Percentiles rank a stretch among this genome's conserved stretches.
phyloP scores from a whole-genome alignment of 352 stramenopile genomes.

The Globisporangium camurandrum region DNA sequence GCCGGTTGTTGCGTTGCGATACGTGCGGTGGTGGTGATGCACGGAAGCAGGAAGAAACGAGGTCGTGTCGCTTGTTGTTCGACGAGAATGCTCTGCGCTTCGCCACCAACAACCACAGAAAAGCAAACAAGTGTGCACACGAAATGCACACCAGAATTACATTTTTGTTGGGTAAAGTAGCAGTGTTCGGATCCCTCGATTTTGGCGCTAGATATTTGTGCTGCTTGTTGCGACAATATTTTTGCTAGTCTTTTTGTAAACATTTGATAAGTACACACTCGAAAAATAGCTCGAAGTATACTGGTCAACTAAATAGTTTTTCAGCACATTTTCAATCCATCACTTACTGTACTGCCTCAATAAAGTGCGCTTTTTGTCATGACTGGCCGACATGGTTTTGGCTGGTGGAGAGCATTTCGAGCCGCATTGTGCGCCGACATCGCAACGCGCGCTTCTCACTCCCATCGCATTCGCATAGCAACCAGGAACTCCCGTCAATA shows the following conservation, averaged over 20 bases:
- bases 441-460: conserved; percentile 24
- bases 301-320: no score
- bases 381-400: neutral
- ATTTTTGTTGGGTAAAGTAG: neutral
- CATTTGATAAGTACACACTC: neutral
- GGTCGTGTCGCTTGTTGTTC: no score
- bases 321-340: no score
- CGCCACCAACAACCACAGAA: no score
- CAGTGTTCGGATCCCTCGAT: neutral
- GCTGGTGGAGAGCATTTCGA: conserved; percentile 24
- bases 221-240: neutral
- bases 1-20: neutral
- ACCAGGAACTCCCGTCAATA: conserved; percentile 62
- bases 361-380: conserved; percentile 1
- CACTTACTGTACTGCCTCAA: no score
- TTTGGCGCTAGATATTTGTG: neutral
- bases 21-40: conserved; percentile 1
- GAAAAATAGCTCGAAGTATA: neutral
- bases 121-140: no score
- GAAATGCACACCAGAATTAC: neutral
- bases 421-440: neutral
- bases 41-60: no score
- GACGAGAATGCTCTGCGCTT: conserved; percentile 15
- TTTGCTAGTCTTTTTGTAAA: no score
- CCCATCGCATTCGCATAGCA: conserved; percentile 62